These are phyloP conservation scores for Hypoxylon lienhwacheense DNA, from an alignment of 495 filamentous ascomycete genomes.

Conservation along the genomic window DNA sequence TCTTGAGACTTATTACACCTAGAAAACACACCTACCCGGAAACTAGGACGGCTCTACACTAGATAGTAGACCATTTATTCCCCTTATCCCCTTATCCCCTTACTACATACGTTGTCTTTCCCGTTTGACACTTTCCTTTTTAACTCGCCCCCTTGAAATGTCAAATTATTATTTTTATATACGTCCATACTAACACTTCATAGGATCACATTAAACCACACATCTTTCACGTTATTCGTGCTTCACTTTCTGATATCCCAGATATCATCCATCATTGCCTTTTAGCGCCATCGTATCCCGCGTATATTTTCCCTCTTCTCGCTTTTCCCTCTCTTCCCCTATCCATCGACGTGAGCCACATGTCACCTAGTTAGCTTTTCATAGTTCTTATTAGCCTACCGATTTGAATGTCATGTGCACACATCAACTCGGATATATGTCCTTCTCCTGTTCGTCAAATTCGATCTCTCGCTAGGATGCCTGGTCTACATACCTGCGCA, in stretches of 20 bases:
- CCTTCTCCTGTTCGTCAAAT: conserved; percentile 11
- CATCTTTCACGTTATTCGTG: conserved; percentile 22
- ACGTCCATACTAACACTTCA: conserved; percentile 15
- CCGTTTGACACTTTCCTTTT: conserved; percentile 8
- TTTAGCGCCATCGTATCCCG: conserved; percentile 16
- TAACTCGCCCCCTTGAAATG: too few relatives aligned
- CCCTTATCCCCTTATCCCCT: conserved; percentile 8
- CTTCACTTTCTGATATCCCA: conserved; percentile 19
- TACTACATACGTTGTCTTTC: conserved; percentile 12
- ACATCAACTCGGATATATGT: conserved; percentile 14
- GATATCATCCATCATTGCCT: conserved; percentile 18
- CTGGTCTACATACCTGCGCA: neutral
- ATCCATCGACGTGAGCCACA: conserved; percentile 19
- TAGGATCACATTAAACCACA: conserved; percentile 32
- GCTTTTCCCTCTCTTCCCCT: too few relatives aligned
- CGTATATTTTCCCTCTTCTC: too few relatives aligned
- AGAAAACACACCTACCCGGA: conserved; percentile 11
- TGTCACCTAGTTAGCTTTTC: conserved; percentile 16
- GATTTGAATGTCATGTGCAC: conserved; percentile 17
- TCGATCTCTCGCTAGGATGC: conserved; percentile 9
- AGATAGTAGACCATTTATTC: too few relatives aligned
- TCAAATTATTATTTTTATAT: conserved; percentile 21
- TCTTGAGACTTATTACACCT: too few relatives aligned
- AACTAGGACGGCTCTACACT: neutral
- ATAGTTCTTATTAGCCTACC: conserved; percentile 18